Percentiles rank a stretch among this genome's conserved stretches.
Conservation (phyloP, 2,329 filamentous ascomycete genomes). For the Phialocephala sp. region DNA sequence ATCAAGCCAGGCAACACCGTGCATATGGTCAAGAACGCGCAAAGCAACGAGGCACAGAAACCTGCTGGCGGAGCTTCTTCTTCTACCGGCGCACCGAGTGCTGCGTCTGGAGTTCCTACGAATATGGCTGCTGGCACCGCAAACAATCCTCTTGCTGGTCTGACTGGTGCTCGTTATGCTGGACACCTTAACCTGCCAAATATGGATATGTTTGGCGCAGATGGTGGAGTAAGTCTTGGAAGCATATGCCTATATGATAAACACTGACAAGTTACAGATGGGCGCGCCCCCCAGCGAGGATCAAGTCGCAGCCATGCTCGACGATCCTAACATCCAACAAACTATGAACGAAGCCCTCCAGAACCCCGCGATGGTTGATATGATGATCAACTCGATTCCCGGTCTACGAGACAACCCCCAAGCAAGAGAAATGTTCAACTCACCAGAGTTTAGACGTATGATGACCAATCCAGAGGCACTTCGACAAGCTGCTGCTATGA, state of each 20-base stretch:
- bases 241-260: constrained; percentile 4
- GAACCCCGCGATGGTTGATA: constrained; percentile 92
- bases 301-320: constrained; percentile 81
- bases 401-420: constrained; percentile 74
- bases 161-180: constrained; percentile 93
- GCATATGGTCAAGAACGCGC: constrained; percentile 94
- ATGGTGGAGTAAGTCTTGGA: constrained; percentile 80
- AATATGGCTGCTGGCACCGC: constrained; percentile 84
- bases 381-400: constrained; percentile 92
- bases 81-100: constrained; percentile 49
- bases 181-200: constrained; percentile 89
- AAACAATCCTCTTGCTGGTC: constrained; percentile 86
- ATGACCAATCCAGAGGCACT: constrained; percentile 90
- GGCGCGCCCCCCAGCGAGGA: constrained; percentile 84
- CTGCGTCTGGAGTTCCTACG: constrained; percentile 67
- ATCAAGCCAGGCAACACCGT: constrained; percentile 96
- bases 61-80: constrained; percentile 53
- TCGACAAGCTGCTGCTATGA: constrained; percentile 81
- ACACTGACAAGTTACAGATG: constrained; percentile 66
- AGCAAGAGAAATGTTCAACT: constrained; percentile 84
- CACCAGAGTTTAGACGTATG: constrained; percentile 88
- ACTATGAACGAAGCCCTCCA: constrained; percentile 94
- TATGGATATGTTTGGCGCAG: constrained; percentile 87
- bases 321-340: constrained; percentile 84
- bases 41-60: constrained; percentile 64